Conservation (phyloP, 202 grass and related monocot species). For the Saccharum hybrid region DNA sequence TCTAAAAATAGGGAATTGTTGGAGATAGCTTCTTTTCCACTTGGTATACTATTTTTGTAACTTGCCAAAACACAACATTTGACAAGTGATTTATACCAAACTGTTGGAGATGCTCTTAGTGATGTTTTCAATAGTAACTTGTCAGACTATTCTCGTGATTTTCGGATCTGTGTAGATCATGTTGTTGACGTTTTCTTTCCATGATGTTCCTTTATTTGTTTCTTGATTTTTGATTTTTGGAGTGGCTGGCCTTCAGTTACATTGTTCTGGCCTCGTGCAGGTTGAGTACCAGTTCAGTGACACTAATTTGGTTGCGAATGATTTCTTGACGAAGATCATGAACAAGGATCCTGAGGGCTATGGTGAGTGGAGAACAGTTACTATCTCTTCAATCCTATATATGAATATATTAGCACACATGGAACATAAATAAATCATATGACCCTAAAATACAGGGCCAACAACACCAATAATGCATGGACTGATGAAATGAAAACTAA, state of each 20-base stretch:
- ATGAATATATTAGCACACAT: background rate
- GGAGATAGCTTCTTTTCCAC: too few species aligned
- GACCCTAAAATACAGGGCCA: background rate
- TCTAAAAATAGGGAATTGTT: too few species aligned
- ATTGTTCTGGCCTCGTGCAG: conserved; percentile 18
- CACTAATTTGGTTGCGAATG: conserved; percentile 60
- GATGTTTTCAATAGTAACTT: background rate
- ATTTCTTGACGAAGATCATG: conserved; percentile 75
- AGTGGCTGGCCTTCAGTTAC: background rate
- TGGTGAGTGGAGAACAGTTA: conserved; percentile 40
- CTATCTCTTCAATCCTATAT: background rate
- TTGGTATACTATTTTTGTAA: too few species aligned
- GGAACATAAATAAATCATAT: background rate
- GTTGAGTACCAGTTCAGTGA: conserved; percentile 81
- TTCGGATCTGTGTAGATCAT: background rate
- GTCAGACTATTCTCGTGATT: background rate
- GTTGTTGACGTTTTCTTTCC: background rate
- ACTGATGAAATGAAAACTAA: background rate
- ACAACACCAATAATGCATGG: background rate
- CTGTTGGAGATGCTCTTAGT: too few species aligned
- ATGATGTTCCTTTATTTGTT: background rate
- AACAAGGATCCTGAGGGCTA: conserved; percentile 67
- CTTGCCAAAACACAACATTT: too few species aligned
- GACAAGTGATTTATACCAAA: too few species aligned
- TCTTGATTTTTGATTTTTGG: background rate